phyloP scores from a whole-genome alignment of 352 stramenopile species.

The Elongisporangium anandrum region DNA sequence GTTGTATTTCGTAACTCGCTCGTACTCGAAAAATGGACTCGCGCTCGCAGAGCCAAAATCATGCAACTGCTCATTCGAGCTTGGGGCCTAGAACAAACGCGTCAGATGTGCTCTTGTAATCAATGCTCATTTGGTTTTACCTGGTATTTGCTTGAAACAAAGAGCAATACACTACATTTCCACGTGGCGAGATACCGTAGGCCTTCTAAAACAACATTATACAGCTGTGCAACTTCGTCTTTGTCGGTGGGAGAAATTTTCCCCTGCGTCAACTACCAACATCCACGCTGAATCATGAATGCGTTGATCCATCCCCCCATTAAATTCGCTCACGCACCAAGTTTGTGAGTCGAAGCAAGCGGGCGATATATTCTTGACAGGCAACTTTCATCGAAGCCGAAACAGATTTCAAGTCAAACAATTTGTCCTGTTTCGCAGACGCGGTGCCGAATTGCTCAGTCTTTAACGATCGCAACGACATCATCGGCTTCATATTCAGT shows the following conservation, averaged over 20 bases:
- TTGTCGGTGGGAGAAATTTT: background rate
- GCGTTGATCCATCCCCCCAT: background rate
- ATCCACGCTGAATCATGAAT: background rate
- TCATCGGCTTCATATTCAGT: constrained; percentile 35
- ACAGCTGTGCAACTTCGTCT: constrained; percentile 23
- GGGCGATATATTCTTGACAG: constrained; percentile 29
- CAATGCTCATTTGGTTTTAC: constrained; percentile 10
- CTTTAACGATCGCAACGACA: constrained; percentile 10
- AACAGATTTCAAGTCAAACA: constrained; percentile 22
- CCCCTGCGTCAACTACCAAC: background rate
- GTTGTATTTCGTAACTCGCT: constrained; percentile 68
- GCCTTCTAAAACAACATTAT: constrained; percentile 22
- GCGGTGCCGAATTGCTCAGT: constrained; percentile 15
- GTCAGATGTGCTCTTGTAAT: no score
- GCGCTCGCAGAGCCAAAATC: constrained; percentile 18
- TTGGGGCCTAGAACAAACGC: constrained; percentile 24
- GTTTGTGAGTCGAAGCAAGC: constrained; percentile 35
- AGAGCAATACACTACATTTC: constrained; percentile 54
- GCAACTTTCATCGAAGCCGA: constrained; percentile 20
- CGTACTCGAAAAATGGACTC: constrained; percentile 54
- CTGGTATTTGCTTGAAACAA: constrained; percentile 57
- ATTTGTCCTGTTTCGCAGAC: constrained; percentile 17
- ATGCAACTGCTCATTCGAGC: constrained; percentile 19
- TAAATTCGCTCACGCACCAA: constrained; percentile 15
- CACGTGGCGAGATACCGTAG: constrained; percentile 38